Conservation (phyloP, 345 rosid species). For the Moricandia moricandioides region DNA sequence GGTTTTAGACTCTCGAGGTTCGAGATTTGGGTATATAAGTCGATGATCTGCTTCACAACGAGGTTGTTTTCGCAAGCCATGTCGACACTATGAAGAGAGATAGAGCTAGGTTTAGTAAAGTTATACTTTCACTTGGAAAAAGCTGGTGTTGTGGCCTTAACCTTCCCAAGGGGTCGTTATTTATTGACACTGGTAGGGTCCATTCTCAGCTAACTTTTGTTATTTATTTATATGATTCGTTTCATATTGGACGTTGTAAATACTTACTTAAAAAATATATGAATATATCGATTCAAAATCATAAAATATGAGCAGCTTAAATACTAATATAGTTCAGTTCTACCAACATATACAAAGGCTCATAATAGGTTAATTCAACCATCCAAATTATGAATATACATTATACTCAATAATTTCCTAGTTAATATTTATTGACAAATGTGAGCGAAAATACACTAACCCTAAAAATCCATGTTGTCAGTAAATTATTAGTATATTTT, state of each 20-base stretch:
- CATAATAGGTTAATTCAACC: background rate
- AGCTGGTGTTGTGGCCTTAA: constrained; percentile 19
- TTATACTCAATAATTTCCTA: background rate
- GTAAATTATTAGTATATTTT: background rate
- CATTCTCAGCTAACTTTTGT: background rate
- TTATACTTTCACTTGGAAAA: constrained; percentile 6
- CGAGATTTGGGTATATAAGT: constrained; percentile 66
- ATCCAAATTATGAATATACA: background rate
- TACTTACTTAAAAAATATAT: background rate
- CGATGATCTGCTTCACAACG: constrained; percentile 53
- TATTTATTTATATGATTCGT: constrained; percentile 5
- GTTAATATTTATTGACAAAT: background rate
- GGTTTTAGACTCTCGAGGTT: constrained; percentile 74
- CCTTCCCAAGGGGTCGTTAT: constrained; percentile 18
- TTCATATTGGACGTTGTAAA: constrained; percentile 7
- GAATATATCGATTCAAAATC: background rate
- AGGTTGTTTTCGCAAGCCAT: constrained; percentile 69
- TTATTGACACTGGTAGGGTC: constrained; percentile 24
- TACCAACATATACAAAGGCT: background rate
- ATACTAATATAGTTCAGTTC: background rate
- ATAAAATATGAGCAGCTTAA: background rate
- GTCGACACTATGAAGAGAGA: constrained; percentile 59
- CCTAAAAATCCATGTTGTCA: background rate
- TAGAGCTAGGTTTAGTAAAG: background rate
- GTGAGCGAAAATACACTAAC: background rate